Evolutionary conservation across 139 green algal genomes (phyloP).

Genomic region (Tetratostichococcus sp.): DNA sequence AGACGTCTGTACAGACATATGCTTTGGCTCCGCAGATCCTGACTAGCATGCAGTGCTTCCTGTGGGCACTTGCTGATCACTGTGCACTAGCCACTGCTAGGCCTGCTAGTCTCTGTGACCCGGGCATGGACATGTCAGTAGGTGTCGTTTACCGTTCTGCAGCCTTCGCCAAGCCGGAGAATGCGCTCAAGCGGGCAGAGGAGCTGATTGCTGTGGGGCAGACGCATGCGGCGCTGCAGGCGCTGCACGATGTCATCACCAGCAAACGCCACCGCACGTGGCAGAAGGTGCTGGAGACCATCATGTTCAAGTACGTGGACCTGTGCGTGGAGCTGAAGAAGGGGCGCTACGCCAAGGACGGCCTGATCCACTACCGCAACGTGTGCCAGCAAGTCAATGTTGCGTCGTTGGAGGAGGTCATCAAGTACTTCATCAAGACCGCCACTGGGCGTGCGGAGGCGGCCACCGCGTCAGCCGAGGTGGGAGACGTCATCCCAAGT

Average conservation of each 20-base stretch:
- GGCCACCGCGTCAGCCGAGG: slow-evolving; percentile 65
- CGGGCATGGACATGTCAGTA: too few relatives aligned
- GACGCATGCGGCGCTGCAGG: slow-evolving; percentile 74
- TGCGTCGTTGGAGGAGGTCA: slow-evolving; percentile 92
- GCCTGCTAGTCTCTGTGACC: too few relatives aligned
- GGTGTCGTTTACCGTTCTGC: too few relatives aligned
- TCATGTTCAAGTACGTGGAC: slow-evolving; percentile 97
- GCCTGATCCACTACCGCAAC: slow-evolving; percentile 97
- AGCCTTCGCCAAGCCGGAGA: slow-evolving; percentile 88
- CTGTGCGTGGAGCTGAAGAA: slow-evolving; percentile 89
- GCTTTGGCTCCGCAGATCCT: too few relatives aligned
- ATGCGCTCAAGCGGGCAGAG: slow-evolving; percentile 95
- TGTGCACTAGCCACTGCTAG: too few relatives aligned
- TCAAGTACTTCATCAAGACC: slow-evolving; percentile 95
- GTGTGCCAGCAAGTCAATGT: slow-evolving; percentile 95
- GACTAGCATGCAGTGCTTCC: too few relatives aligned
- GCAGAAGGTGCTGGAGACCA: slow-evolving; percentile 86
- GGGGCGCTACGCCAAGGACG: slow-evolving; percentile 94
- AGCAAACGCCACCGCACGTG: slow-evolving; percentile 94
- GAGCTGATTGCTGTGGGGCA: slow-evolving; percentile 93
- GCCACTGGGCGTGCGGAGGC: slow-evolving; percentile 85
- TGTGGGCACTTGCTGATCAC: too few relatives aligned
- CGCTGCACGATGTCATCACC: slow-evolving; percentile 94
- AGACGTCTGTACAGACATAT: too few relatives aligned
- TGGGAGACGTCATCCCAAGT: too few relatives aligned